Conservation (phyloP, 257 asterid genomes). For the Penstemon eatonii region DNA sequence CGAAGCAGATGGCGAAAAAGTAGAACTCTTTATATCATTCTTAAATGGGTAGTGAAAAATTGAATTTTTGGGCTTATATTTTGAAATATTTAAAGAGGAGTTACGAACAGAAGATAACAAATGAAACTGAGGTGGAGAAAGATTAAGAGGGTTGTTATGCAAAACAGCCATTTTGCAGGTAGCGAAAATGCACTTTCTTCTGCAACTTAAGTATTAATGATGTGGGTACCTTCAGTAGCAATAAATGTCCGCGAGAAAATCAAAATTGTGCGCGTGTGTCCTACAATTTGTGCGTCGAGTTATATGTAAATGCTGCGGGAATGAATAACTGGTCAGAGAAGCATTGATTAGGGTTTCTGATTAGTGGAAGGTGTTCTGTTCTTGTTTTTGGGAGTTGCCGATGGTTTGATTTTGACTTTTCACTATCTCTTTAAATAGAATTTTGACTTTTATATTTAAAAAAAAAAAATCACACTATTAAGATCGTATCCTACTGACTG, state of each 20-base stretch:
- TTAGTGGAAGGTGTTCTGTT: too few species aligned
- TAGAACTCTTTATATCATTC: constrained; percentile 28
- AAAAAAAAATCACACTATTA: too few species aligned
- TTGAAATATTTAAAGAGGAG: constrained; percentile 18
- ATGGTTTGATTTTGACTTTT: too few species aligned
- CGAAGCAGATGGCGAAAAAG: constrained; percentile 31
- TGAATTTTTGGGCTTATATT: constrained; percentile 19
- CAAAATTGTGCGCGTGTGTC: too few species aligned
- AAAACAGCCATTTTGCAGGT: constrained; percentile 32
- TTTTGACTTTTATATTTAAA: too few species aligned
- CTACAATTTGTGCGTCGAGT: too few species aligned
- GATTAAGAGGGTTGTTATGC: constrained; percentile 20
- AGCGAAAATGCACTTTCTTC: too few species aligned
- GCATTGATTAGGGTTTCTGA: constrained; percentile 8
- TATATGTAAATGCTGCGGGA: not conserved
- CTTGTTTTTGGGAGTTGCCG: too few species aligned
- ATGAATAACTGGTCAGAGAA: not conserved
- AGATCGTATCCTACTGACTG: too few species aligned
- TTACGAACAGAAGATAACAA: constrained; percentile 17
- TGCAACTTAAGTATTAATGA: too few species aligned
- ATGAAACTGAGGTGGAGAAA: constrained; percentile 31
- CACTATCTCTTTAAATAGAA: too few species aligned
- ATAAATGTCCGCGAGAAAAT: not conserved
- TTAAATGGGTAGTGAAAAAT: constrained; percentile 4
- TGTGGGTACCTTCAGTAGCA: not conserved